Evolutionary conservation across 1,284 basidiomycete species (phyloP), one percentile per base, ranked within the genome.

Genomic region (Volvariella surrecta): DNA sequence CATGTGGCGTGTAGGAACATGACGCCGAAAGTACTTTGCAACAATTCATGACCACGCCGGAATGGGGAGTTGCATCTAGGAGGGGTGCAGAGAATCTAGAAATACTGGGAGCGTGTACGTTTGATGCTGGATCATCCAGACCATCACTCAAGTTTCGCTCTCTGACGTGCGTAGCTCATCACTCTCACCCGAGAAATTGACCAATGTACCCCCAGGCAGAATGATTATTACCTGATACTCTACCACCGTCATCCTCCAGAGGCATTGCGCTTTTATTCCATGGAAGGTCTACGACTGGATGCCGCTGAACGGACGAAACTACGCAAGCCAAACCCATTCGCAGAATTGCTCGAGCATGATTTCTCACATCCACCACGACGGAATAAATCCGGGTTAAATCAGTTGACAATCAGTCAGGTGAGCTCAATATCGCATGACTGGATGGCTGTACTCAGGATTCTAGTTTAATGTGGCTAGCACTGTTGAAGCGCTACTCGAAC

Each of bases 191-290:
- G 41, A 52, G n/a, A 30, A 17, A 20, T 15, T 45, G 44, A 43
- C 44, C 39, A 31, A 41, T 35, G n/a, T 19, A 16, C 6, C 18
- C 30, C n/a, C 15, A 16, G 15, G 9, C 42, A n/a, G 31, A 18
- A 18, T n/a, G 32, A 45, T 13, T 56, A 62, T 40, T 57, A 44
- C 19, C 49, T 73, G 32, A 60, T 79, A 32, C 63, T 68, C 45
- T 85, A 82, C 51, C 54, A 58, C 32, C 67, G 71, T 30, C 77
- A 80, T 43, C 50, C 63, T 1, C 54, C 62, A 15, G 55, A 60
- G 2, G 71, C 73, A 8, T 59, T 81, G 46, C 69, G 79, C 18
- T 80, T 77, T 48, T 77, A 81, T 51, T 62, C 72, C 0, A 58
- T 82, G 18, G 62, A 69, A 30, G 54, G 58, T 28, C 61, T 67